Evolutionary conservation across 1,139 yeast species (phyloP).

Genomic region (Candida neerlandica): DNA sequence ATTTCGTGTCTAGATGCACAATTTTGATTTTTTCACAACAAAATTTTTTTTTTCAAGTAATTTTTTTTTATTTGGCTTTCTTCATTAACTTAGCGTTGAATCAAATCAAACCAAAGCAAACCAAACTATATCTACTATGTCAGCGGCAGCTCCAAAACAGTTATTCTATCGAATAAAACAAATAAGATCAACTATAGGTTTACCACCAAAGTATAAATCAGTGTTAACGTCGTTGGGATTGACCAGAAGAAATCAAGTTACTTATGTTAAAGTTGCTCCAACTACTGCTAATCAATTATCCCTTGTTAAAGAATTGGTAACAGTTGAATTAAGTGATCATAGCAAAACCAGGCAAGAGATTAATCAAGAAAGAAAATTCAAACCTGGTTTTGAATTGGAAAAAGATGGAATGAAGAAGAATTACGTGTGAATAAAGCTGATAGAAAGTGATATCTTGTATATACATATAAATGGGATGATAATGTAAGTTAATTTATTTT

Average conservation of each 20-base stretch:
- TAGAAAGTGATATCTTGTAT: neutral
- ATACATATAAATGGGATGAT: neutral
- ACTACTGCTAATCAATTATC: slow-evolving; percentile 85
- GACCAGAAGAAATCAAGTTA: slow-evolving; percentile 69
- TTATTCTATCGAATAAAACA: slow-evolving; percentile 67
- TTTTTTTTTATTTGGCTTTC: slow-evolving; percentile 1
- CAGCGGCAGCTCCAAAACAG: slow-evolving; percentile 16
- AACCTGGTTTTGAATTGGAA: slow-evolving; percentile 56
- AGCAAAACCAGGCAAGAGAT: slow-evolving; percentile 52
- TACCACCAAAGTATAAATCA: slow-evolving; percentile 68
- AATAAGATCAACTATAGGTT: slow-evolving; percentile 79
- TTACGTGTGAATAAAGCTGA: neutral
- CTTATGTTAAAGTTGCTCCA: slow-evolving; percentile 74
- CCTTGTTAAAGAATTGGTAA: slow-evolving; percentile 84
- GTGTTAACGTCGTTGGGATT: slow-evolving; percentile 78
- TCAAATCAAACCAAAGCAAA: neutral
- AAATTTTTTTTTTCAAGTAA: neutral
- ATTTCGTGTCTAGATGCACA: slow-evolving; percentile 1
- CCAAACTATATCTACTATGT: neutral
- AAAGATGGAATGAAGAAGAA: slow-evolving; percentile 18
- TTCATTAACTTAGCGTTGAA: neutral
- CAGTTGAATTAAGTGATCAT: slow-evolving; percentile 71
- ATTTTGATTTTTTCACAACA: neutral
- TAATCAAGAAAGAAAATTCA: slow-evolving; percentile 58
- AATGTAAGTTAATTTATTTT: neutral